phyloP scores from a whole-genome alignment of 495 filamentous ascomycete species.

The Aspergillus ellipticus region DNA sequence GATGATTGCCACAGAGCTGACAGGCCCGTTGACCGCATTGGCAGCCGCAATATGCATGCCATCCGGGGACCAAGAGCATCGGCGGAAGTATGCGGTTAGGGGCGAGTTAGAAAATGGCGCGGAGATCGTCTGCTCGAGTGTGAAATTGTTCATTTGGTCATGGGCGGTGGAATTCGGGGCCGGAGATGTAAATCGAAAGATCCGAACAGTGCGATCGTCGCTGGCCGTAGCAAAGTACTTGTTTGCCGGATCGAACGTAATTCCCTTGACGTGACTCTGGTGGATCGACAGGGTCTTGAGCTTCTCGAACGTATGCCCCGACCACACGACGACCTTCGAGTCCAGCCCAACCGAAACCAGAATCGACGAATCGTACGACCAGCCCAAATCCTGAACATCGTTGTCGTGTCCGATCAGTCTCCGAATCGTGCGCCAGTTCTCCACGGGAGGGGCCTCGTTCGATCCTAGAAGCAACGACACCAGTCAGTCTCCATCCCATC shows the following conservation, averaged over 20 bases:
- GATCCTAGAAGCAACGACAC: constrained; percentile 52
- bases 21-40: constrained; percentile 94
- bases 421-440: constrained; percentile 94
- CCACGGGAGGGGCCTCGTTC: constrained; percentile 86
- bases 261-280: constrained; percentile 95
- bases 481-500: constrained; percentile 8
- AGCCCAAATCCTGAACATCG: constrained; percentile 96
- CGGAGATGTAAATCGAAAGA: constrained; percentile 91
- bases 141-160: constrained; percentile 93
- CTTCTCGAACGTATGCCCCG: constrained; percentile 95
- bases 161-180: constrained; percentile 87
- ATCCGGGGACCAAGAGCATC: constrained; percentile 96
- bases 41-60: constrained; percentile 95
- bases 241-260: constrained; percentile 97
- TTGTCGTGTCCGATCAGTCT: constrained; percentile 96
- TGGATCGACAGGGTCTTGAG: constrained; percentile 87
- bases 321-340: constrained; percentile 98
- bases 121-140: constrained; percentile 81
- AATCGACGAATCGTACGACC: constrained; percentile 94
- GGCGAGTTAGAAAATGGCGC: constrained; percentile 83
- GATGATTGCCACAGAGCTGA: constrained; percentile 94
- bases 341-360: constrained; percentile 94
- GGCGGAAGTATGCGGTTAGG: constrained; percentile 92
- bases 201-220: constrained; percentile 94
- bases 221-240: constrained; percentile 98